Conservation (phyloP, 441 rosid species). For the Gossypium aridum region DNA sequence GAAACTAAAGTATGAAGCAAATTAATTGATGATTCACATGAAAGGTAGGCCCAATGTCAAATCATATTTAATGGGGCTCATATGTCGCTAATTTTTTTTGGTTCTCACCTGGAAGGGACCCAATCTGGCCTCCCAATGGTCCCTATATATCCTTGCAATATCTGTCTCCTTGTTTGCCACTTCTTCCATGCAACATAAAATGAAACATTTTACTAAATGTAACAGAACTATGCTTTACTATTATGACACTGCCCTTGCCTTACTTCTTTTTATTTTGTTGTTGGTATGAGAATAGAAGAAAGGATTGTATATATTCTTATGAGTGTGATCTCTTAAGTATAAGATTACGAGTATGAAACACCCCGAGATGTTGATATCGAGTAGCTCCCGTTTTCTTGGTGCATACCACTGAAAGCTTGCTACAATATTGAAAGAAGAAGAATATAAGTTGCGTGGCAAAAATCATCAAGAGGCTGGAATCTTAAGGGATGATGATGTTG, state of each 20-base stretch:
- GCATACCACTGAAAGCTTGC: slow-evolving; percentile 32
- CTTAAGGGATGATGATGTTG: not conserved
- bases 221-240: too few relatives aligned
- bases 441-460: not conserved
- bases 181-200: not conserved
- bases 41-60: not conserved
- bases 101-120: not conserved
- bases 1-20: not conserved
- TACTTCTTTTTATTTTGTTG: too few relatives aligned
- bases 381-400: slow-evolving; percentile 25
- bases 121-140: not conserved
- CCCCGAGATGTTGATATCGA: not conserved
- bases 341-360: not conserved
- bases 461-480: not conserved
- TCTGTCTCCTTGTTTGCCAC: not conserved
- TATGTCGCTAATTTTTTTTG: not conserved
- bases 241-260: too few relatives aligned
- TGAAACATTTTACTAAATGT: not conserved
- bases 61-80: not conserved
- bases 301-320: not conserved
- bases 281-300: not conserved
- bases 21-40: slow-evolving; percentile 3
- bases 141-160: not conserved
- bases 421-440: slow-evolving; percentile 21
- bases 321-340: not conserved